A percentile compares a stretch with the other conserved stretches of the same genome.
These are phyloP conservation scores for Aspergillus jensenii DNA, from an alignment of 2,329 filamentous ascomycete species.

Conservation along the genomic window DNA sequence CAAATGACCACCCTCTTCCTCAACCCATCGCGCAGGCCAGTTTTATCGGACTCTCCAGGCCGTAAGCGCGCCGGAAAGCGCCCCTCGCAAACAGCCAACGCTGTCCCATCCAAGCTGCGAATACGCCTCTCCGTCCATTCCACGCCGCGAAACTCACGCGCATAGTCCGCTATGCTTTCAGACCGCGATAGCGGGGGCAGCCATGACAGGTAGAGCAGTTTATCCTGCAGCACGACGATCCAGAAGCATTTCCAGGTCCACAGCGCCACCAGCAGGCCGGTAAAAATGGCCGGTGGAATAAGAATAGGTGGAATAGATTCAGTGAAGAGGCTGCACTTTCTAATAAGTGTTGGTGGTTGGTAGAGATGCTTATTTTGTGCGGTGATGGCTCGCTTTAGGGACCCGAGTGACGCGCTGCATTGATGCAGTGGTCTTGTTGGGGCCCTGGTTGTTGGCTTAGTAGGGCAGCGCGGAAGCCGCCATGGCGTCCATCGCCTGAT, in stretches of 20 bases:
- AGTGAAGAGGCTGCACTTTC: slow-evolving; percentile 14
- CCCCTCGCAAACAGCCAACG: slow-evolving; percentile 64
- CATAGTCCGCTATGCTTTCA: slow-evolving; percentile 67
- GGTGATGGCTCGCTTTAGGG: too few relatives aligned
- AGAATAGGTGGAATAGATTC: slow-evolving; percentile 47
- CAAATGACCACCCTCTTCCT: slow-evolving; percentile 27
- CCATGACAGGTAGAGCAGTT: slow-evolving; percentile 78
- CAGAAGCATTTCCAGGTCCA: slow-evolving; percentile 68
- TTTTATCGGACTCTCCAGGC: not conserved
- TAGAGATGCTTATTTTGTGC: too few relatives aligned
- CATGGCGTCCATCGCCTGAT: too few relatives aligned
- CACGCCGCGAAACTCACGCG: slow-evolving; percentile 59
- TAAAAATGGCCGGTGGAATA: slow-evolving; percentile 67
- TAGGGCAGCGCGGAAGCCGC: too few relatives aligned
- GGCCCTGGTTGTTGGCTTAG: too few relatives aligned
- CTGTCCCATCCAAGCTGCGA: slow-evolving; percentile 38
- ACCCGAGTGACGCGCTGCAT: too few relatives aligned
- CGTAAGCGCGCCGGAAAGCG: slow-evolving; percentile 39
- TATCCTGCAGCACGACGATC: slow-evolving; percentile 76
- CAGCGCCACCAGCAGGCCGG: slow-evolving; percentile 63
- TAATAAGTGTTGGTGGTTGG: not conserved
- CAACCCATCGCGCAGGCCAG: too few relatives aligned
- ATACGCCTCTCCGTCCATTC: slow-evolving; percentile 62
- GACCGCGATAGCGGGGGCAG: slow-evolving; percentile 68
- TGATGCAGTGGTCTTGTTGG: too few relatives aligned